Evolutionary conservation across 768 basidiomycete species (phyloP).

Genomic region (Auriscalpium microsporum): DNA sequence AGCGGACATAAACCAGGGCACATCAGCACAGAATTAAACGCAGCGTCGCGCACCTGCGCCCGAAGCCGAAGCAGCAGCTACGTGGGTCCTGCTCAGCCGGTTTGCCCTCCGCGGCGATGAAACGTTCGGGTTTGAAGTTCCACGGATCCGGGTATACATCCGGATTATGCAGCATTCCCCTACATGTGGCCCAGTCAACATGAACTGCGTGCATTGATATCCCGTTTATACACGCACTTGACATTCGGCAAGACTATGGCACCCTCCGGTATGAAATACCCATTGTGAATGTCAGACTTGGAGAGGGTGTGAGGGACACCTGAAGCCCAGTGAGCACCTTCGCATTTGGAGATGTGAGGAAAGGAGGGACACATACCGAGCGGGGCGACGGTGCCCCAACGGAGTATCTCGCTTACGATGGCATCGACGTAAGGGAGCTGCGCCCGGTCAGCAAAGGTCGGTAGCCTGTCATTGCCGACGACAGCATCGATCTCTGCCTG

Average conservation of each 20-base stretch:
- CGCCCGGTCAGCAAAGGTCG: neutral
- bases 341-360: no score
- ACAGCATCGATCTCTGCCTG: constrained; percentile 11
- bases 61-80: constrained; percentile 23
- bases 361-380: neutral
- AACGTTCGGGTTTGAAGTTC: constrained; percentile 27
- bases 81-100: constrained; percentile 19
- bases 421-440: neutral
- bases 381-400: constrained; percentile 1
- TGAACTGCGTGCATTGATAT: neutral
- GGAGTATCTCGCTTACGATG: constrained; percentile 2
- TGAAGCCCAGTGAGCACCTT: neutral
- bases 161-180: constrained; percentile 27
- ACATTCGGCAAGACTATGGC: neutral
- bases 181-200: neutral
- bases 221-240: no score
- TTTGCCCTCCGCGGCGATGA: constrained; percentile 15
- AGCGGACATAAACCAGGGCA: neutral
- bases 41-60: constrained; percentile 16
- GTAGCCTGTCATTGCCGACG: constrained; percentile 5
- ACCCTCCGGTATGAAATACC: constrained; percentile 6
- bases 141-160: constrained; percentile 25
- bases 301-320: neutral
- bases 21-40: neutral
- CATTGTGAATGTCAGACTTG: constrained; percentile 6